Evolutionary conservation across 1,284 basidiomycete genomes (phyloP), one percentile per base, ranked within the genome.

Genomic region (Gomphus sp.): DNA sequence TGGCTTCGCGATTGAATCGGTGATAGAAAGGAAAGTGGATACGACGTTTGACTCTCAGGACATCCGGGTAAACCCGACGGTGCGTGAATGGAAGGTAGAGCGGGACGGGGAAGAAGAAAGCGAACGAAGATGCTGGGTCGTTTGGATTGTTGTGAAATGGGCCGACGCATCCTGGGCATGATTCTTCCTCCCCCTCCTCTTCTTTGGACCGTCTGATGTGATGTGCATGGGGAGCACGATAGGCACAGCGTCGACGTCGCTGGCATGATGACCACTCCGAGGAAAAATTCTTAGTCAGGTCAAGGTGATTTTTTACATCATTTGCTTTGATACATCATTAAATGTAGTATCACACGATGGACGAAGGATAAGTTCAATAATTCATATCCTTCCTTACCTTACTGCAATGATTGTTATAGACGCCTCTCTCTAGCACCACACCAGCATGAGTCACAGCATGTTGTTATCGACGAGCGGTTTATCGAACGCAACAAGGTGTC

Each of bases 141-240:
- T 89, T 39, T 87, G 85, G 80, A 78, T 87, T 51, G 68, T 75
- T 55, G 64, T 88, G 50, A 79, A 72, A 62, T 86, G 87, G 84
- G 37, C 22, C 33, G 22, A 18, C 36, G 31, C 2, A 18, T 5
- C n/a, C 43, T 44, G n/a, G 8, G 3, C 43, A 22, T 44, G n/a
- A n/a, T 2, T 45, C 18, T n/a, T 45, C 44, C 18, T 45, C 25
- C 44, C 3, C 41, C 16, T 7, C 9, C 18, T 45, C 45, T 47
- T 14, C 22, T 25, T 47, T 22, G 14, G n/a, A 16, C 10, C 14
- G 7, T 18, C 9, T 22, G 16, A 22, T 44, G 6, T 44, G 43
- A 7, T 9, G n/a, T n/a, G n/a, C 41, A n/a, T 9, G 18, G 18
- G 16, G n/a, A 22, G n/a, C 43, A 18, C 43, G 10, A 8, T n/a